Conservation (phyloP, 1,284 basidiomycete species). For the Trichosporon asahii region DNA sequence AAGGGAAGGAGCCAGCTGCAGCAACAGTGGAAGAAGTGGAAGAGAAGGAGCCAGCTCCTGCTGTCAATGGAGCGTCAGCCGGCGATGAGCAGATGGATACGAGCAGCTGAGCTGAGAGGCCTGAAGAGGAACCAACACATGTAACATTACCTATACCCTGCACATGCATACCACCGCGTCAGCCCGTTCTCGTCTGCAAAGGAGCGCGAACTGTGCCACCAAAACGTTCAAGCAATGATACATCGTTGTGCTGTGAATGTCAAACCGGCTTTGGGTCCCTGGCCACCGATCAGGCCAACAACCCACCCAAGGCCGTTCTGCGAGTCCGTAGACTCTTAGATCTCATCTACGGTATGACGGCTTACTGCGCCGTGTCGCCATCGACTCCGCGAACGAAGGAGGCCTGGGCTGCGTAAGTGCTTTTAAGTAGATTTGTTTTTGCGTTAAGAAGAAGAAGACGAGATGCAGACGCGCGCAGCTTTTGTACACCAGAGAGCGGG, state of each 20-base stretch:
- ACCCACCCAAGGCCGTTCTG: constrained; percentile 44
- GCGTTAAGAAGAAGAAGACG: constrained; percentile 6
- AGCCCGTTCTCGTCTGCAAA: background rate
- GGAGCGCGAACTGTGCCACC: background rate
- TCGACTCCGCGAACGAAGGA: constrained; percentile 22
- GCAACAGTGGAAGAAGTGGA: background rate
- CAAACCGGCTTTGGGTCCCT: constrained; percentile 44
- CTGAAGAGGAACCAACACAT: background rate
- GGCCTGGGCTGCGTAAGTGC: constrained; percentile 28
- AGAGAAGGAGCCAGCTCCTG: background rate
- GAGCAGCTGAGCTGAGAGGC: background rate
- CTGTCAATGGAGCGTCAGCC: background rate
- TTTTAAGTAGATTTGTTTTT: constrained; percentile 37
- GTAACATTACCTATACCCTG: constrained; percentile 20
- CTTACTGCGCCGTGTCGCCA: constrained; percentile 19
- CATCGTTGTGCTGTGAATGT: constrained; percentile 24
- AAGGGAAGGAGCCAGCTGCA: background rate
- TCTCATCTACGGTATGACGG: constrained; percentile 46
- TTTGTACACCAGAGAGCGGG: background rate
- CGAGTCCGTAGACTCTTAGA: constrained; percentile 13
- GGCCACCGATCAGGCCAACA: constrained; percentile 28
- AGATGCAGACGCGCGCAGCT: background rate
- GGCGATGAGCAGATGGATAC: constrained; percentile 8
- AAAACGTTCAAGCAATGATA: background rate
- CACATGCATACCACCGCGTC: constrained; percentile 21